Percentiles rank a stretch among this genome's conserved stretches.
Evolutionary conservation across 2,329 filamentous ascomycete species (phyloP).

Genomic region (Penicillium sp.): DNA sequence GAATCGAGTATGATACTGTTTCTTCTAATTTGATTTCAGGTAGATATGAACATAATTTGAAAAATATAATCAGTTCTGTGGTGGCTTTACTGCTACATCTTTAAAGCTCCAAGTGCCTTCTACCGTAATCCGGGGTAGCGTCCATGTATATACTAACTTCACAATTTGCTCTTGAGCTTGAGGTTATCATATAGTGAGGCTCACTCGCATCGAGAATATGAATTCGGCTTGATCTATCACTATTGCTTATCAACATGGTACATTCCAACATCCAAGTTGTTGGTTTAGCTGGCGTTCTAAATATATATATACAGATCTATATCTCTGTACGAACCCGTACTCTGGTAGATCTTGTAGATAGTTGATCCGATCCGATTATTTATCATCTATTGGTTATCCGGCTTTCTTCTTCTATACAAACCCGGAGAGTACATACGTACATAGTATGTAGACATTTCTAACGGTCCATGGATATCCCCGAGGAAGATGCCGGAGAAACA

Average conservation of each 20-base stretch:
- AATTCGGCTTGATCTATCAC: not conserved
- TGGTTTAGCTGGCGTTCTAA: not conserved
- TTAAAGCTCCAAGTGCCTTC: not conserved
- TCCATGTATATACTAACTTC: not conserved
- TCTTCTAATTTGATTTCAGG: not conserved
- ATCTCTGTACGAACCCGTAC: not conserved
- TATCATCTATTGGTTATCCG: not conserved
- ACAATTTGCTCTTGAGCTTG: not conserved
- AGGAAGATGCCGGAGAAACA: constrained; percentile 5
- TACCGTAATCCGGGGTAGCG: not conserved
- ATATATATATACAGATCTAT: not conserved
- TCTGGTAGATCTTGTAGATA: not conserved
- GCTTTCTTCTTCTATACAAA: not conserved
- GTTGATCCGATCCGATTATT: not conserved
- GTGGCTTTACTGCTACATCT: no score
- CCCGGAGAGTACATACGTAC: no score
- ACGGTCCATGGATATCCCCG: no score
- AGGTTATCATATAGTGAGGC: not conserved
- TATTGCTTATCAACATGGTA: not conserved
- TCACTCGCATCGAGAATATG: not conserved
- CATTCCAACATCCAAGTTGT: not conserved
- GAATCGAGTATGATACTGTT: not conserved
- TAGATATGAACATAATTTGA: not conserved
- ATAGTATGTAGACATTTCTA: no score
- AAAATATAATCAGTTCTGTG: not conserved